Conservation (phyloP, 805 yeast species). For the Kodamaea fukazawae region DNA sequence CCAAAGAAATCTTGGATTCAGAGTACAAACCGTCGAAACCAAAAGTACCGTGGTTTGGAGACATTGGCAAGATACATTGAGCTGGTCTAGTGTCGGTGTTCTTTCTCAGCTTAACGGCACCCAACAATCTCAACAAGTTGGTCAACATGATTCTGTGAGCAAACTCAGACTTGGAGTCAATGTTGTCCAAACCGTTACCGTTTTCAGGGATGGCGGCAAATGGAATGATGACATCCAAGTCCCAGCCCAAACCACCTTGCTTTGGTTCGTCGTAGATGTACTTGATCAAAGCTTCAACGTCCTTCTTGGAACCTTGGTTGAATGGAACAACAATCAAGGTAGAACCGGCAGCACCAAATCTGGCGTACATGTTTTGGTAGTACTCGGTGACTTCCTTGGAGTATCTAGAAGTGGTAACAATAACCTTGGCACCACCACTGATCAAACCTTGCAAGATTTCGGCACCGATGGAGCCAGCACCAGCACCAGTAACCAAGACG, state of each 20-base stretch:
- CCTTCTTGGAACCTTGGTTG: slow-evolving; percentile 96
- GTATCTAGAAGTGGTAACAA: slow-evolving; percentile 95
- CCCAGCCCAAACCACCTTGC: slow-evolving; percentile 96
- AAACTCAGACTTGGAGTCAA: slow-evolving; percentile 93
- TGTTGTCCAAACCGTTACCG: slow-evolving; percentile 90
- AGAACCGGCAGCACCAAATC: slow-evolving; percentile 90
- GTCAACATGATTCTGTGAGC: slow-evolving; percentile 99
- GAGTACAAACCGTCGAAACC: slow-evolving; percentile 98
- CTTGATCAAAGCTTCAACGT: slow-evolving; percentile 78
- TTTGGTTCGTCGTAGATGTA: slow-evolving; percentile 81
- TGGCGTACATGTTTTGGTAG: slow-evolving; percentile 90
- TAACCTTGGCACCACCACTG: slow-evolving; percentile 96
- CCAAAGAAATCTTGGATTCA: slow-evolving; percentile 92
- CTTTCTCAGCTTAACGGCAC: slow-evolving; percentile 84
- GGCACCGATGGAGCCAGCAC: slow-evolving; percentile 98
- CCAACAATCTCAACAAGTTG: slow-evolving; percentile 87
- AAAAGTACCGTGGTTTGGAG: slow-evolving; percentile 98
- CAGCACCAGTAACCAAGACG: slow-evolving; percentile 96
- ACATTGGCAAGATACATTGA: slow-evolving; percentile 91
- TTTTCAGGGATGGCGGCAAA: slow-evolving; percentile 99
- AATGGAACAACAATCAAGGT: slow-evolving; percentile 95
- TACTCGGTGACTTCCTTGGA: slow-evolving; percentile 92
- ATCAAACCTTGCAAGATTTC: slow-evolving; percentile 92
- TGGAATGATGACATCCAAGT: slow-evolving; percentile 92
- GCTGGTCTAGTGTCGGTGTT: slow-evolving; percentile 94